A percentile compares a stretch with the other conserved stretches of the same genome.
phyloP scores from a whole-genome alignment of 257 asterid species.

The Solanum sejunctum region DNA sequence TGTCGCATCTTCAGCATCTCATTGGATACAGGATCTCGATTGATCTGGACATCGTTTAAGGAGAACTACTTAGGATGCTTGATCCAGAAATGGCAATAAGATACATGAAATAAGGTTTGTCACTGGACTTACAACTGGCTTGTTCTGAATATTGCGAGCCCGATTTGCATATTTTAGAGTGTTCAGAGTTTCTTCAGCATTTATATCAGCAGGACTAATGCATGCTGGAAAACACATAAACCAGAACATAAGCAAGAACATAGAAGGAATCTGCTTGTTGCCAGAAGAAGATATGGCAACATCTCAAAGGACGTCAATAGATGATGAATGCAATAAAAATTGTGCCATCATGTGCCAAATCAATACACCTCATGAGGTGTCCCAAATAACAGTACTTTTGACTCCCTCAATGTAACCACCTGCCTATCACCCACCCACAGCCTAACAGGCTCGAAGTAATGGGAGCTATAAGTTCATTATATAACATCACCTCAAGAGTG shows the following conservation, averaged over 20 bases:
- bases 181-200: slow-evolving; percentile 97
- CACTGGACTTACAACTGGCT: slow-evolving; percentile 71
- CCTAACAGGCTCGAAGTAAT: neutral
- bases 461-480: neutral
- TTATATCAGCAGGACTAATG: slow-evolving; percentile 98
- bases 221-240: slow-evolving; percentile 51
- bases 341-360: neutral
- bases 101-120: neutral
- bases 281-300: neutral
- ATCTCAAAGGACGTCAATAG: neutral
- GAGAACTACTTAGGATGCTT: slow-evolving; percentile 2
- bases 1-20: slow-evolving; percentile 99
- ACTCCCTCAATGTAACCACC: neutral
- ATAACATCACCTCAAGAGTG: neutral
- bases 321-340: neutral
- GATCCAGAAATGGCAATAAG: slow-evolving; percentile 1
- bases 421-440: neutral
- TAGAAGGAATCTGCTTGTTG: neutral
- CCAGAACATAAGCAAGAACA: neutral
- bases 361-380: neutral
- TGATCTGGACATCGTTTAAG: slow-evolving; percentile 40
- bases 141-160: slow-evolving; percentile 97
- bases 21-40: slow-evolving; percentile 84
- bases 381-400: neutral
- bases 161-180: slow-evolving; percentile 97